phyloP scores from a whole-genome alignment of 441 rosid genomes.

The Arabidopsis hybrid region DNA sequence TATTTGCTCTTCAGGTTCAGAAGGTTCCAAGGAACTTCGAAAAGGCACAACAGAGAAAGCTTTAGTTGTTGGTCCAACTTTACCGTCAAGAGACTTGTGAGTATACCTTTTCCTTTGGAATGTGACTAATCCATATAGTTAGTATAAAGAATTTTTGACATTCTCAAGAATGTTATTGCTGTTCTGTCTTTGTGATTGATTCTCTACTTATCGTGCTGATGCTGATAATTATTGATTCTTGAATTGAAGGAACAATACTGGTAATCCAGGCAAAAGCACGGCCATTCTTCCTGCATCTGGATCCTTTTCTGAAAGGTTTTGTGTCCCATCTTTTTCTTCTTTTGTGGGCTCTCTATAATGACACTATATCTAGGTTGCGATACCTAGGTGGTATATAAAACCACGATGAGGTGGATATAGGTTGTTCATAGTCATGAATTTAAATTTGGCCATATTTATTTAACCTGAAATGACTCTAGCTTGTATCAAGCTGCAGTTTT shows the following conservation, averaged over 20 bases:
- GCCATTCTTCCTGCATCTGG: slow-evolving; percentile 61
- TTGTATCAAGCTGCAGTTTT: slow-evolving; percentile 1
- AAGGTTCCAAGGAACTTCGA: slow-evolving; percentile 51
- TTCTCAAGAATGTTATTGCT: background rate
- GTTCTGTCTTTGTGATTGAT: background rate
- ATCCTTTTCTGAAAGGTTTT: slow-evolving; percentile 76
- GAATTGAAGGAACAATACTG: slow-evolving; percentile 60
- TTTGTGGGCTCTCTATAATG: slow-evolving; percentile 5
- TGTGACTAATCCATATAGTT: background rate
- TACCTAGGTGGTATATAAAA: background rate
- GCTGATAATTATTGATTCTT: slow-evolving; percentile 10
- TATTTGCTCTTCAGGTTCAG: slow-evolving; percentile 57
- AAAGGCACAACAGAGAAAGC: slow-evolving; percentile 66
- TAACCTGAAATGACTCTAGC: background rate
- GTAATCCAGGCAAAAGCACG: slow-evolving; percentile 64
- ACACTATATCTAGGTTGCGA: background rate
- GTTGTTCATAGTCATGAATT: background rate
- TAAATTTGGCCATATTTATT: background rate
- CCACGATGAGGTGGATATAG: background rate
- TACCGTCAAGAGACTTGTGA: slow-evolving; percentile 67
- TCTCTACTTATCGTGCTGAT: slow-evolving; percentile 1
- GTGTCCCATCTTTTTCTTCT: background rate
- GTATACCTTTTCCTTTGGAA: slow-evolving; percentile 35
- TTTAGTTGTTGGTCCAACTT: slow-evolving; percentile 79
- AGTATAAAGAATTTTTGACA: background rate